Conservation (phyloP, 164 flowering plant genomes). For the Vitis cinerea region DNA sequence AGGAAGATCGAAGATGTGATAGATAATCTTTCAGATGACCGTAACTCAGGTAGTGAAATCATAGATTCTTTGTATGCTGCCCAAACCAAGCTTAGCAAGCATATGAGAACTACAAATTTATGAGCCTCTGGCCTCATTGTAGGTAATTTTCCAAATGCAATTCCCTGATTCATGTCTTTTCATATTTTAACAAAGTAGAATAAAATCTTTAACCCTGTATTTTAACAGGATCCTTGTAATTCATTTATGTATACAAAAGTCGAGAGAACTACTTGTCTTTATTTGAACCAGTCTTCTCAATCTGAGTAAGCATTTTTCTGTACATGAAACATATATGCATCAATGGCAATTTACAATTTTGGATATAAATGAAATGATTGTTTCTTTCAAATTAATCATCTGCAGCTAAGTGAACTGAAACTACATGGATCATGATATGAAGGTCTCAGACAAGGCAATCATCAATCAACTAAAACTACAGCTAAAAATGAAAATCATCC, state of each 20-base stretch:
- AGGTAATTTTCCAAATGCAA: background rate
- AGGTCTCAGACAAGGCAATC: background rate
- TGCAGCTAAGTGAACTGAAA: background rate
- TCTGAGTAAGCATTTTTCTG: too few species aligned
- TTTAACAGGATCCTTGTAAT: too few species aligned
- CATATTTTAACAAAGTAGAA: background rate
- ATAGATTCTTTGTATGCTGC: constrained; percentile 26
- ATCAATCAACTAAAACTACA: background rate
- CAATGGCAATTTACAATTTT: too few species aligned
- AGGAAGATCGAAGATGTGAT: background rate
- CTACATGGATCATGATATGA: background rate
- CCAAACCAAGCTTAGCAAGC: constrained; percentile 13
- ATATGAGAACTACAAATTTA: constrained; percentile 12
- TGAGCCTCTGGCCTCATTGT: background rate
- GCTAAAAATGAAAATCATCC: background rate
- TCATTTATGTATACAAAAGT: too few species aligned
- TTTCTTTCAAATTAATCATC: too few species aligned
- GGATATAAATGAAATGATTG: too few species aligned
- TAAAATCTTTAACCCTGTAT: too few species aligned
- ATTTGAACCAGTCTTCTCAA: too few species aligned
- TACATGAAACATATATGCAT: too few species aligned
- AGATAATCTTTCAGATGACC: constrained; percentile 6
- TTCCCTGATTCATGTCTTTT: background rate
- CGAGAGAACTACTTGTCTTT: too few species aligned
- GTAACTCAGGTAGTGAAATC: constrained; percentile 19